Evolutionary conservation across 441 rosid species (phyloP), one percentile per base, ranked within the genome.

Genomic region (Lepidium campestre): DNA sequence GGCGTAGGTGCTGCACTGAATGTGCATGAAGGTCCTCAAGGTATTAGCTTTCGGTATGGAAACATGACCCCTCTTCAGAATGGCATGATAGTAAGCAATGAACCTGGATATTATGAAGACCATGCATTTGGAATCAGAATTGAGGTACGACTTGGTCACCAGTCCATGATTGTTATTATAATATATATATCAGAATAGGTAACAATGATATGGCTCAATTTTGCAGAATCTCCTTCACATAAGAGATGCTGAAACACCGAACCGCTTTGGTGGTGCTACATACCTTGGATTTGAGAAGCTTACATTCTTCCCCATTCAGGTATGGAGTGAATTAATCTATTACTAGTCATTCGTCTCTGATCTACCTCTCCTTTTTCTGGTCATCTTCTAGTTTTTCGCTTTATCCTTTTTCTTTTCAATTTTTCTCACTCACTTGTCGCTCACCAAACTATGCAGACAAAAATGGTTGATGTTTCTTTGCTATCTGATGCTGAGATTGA

Each of bases 1-100:
- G 97, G 99, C 0, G 99, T 91, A 42, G 99, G 99, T 44, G 99
- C 97, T 45, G 97, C 96, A 42, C 75, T 94, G 62, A 94, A 91
- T 79, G 97, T 94, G 56, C 99, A 94, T 73, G 99, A 94, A 78
- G 99, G 99, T 25, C 99, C 99, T 71, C 99, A 94, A 80, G 82
- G 97, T 78, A 94, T 94, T 45, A 94, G 97, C 80, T 94, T 69
- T 69, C 82, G 96, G 54, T 94, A 66, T 68, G 99, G 99, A 70
- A 94, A 94, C 83, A 76, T 69, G 71, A 89, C 87, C 50, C 83
- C 97, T 62, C 70, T 91, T 71, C 88, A 82, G 69, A 80, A 68
- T 79, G 99, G 99, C 67, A 94, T 94, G 99, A 86, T 94, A 59
- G 92, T 94, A 42, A 94, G 99, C 85, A 94, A 91, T 44, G 99